Percentiles rank a stretch among this genome's conserved stretches.
Evolutionary conservation across 192 early-diverging fungal genomes (phyloP).

Genomic region (Coemansia sp.): DNA sequence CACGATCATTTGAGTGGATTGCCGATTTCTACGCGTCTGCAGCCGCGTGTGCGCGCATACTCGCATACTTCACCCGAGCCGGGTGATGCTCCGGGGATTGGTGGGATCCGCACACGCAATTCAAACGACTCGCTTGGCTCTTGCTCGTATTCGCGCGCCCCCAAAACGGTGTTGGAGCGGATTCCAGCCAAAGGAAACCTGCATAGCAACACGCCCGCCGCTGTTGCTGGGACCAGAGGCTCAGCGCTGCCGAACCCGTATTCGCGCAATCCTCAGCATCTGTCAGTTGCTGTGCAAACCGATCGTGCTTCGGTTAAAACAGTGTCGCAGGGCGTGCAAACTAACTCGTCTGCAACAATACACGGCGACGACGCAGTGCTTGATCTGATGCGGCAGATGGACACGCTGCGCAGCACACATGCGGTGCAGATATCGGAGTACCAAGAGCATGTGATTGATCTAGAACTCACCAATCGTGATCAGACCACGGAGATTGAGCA

Average conservation of each 20-base stretch:
- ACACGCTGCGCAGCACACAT: conserved; percentile 33
- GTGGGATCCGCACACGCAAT: conserved; percentile 6
- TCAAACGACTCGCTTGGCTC: conserved; percentile 20
- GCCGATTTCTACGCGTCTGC: conserved; percentile 31
- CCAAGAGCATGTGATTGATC: conserved; percentile 51
- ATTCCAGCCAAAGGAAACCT: not conserved
- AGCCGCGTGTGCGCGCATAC: conserved; percentile 28
- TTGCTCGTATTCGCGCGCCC: conserved; percentile 7
- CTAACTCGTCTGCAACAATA: conserved; percentile 11
- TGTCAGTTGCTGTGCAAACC: conserved; percentile 41
- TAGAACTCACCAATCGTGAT: conserved; percentile 50
- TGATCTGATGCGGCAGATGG: conserved; percentile 52
- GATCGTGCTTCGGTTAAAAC: conserved; percentile 7
- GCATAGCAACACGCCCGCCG: not conserved
- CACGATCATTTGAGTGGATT: not conserved
- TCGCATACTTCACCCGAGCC: not conserved
- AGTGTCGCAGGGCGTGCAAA: conserved; percentile 23
- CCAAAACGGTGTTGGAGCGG: not conserved
- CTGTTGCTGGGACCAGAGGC: not conserved
- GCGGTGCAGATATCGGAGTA: conserved; percentile 51
- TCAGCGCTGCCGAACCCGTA: conserved; percentile 16
- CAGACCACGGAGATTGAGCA: conserved; percentile 38
- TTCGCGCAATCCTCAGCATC: conserved; percentile 16
- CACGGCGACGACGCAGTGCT: conserved; percentile 51
- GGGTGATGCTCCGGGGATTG: conserved; percentile 3